phyloP scores from a whole-genome alignment of 2,329 filamentous ascomycete genomes.

The Aspergillaceae sp. region DNA sequence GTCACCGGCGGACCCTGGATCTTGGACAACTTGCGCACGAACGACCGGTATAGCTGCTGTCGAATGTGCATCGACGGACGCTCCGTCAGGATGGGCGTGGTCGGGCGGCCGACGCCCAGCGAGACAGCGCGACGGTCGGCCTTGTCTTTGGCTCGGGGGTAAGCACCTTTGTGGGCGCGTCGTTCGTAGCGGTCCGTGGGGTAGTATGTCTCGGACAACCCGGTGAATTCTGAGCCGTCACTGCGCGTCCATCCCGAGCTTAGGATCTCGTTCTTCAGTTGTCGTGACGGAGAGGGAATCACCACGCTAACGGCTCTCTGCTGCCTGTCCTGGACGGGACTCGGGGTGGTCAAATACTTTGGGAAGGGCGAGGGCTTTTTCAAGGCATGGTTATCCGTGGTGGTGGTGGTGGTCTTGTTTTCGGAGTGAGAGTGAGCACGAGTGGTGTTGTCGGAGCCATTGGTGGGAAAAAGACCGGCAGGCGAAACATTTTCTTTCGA shows the following conservation, averaged over 20 bases:
- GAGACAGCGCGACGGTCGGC: slow-evolving; percentile 7
- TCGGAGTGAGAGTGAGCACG: no score
- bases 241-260: slow-evolving; percentile 3
- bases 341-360: background rate
- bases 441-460: no score
- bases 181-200: slow-evolving; percentile 15
- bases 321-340: background rate
- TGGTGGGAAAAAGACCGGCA: no score
- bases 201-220: slow-evolving; percentile 14
- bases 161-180: slow-evolving; percentile 11
- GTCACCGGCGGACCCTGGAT: slow-evolving; percentile 24
- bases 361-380: background rate
- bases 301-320: slow-evolving; percentile 12
- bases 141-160: slow-evolving; percentile 11
- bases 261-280: slow-evolving; percentile 10
- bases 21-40: slow-evolving; percentile 16
- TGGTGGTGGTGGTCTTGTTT: background rate
- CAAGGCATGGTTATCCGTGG: background rate
- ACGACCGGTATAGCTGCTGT: slow-evolving; percentile 7
- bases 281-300: slow-evolving; percentile 16
- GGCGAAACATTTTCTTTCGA: background rate
- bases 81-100: slow-evolving; percentile 1
- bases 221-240: slow-evolving; percentile 4
- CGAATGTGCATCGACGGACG: background rate
- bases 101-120: slow-evolving; percentile 4